phyloP scores from a whole-genome alignment of 176 grass and related monocot genomes.

The Leersia perrieri region DNA sequence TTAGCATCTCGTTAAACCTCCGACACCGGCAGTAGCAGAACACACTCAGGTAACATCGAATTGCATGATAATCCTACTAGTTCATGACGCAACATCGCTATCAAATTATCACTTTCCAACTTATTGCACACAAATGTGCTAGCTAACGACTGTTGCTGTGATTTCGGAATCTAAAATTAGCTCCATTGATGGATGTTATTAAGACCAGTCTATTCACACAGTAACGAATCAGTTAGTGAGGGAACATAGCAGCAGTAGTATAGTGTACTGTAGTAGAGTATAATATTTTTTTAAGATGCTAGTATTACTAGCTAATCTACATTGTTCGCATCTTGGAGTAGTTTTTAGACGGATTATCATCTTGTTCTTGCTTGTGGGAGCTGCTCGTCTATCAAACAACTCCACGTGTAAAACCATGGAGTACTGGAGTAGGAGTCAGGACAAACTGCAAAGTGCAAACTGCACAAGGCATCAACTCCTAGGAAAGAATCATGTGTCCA shows the following conservation, averaged over 20 bases:
- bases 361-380: background rate
- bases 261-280: too few relatives aligned
- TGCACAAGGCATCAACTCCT: background rate
- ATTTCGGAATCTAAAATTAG: background rate
- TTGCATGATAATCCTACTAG: background rate
- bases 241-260: background rate
- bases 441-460: background rate
- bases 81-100: background rate
- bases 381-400: background rate
- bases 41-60: background rate
- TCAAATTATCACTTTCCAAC: background rate
- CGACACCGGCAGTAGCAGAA: background rate
- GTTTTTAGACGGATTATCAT: background rate
- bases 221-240: background rate
- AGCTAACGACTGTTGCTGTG: background rate
- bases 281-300: too few relatives aligned
- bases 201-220: background rate
- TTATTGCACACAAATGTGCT: conserved; percentile 19
- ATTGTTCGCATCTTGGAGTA: too few relatives aligned
- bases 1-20: background rate
- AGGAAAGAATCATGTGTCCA: background rate
- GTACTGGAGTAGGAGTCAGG: background rate
- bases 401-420: background rate
- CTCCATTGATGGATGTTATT: background rate
- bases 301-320: too few relatives aligned